These are phyloP conservation scores for Tetramitus jugosus DNA, from an alignment of 208 protist genomes.

Conservation along the genomic window DNA sequence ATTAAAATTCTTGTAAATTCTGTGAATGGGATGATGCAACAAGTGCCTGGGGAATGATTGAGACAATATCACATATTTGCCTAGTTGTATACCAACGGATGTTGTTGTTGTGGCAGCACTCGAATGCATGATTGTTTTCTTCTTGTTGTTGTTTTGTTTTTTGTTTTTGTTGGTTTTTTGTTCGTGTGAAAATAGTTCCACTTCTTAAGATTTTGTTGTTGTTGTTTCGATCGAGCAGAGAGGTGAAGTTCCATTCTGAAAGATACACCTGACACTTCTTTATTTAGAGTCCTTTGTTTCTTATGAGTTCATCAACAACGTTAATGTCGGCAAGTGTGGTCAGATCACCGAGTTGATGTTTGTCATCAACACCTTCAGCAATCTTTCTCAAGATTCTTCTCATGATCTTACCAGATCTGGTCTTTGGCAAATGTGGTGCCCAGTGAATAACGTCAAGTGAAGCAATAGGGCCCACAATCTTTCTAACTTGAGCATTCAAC, in stretches of 20 bases:
- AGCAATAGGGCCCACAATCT: conserved; percentile 85
- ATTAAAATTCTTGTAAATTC: neutral
- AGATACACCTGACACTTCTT: too few species aligned
- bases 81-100: too few species aligned
- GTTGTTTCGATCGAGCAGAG: too few species aligned
- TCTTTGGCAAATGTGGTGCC: conserved; percentile 86
- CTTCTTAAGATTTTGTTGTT: too few species aligned
- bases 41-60: neutral
- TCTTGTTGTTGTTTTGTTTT: too few species aligned
- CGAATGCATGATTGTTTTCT: too few species aligned
- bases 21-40: neutral
- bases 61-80: neutral
- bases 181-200: too few species aligned
- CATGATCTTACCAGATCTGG: conserved; percentile 95
- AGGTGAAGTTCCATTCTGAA: too few species aligned
- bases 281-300: too few species aligned
- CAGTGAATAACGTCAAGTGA: conserved; percentile 75
- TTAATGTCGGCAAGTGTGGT: conserved; percentile 41
- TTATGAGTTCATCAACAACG: too few species aligned
- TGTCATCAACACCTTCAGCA: conserved; percentile 46
- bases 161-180: too few species aligned
- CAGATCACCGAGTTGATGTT: conserved; percentile 50
- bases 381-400: conserved; percentile 93
- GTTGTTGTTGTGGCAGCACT: too few species aligned
- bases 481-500: neutral